These are phyloP conservation scores for Euphorbia pulcherrima DNA, from an alignment of 345 rosid species.

Conservation along the genomic window DNA sequence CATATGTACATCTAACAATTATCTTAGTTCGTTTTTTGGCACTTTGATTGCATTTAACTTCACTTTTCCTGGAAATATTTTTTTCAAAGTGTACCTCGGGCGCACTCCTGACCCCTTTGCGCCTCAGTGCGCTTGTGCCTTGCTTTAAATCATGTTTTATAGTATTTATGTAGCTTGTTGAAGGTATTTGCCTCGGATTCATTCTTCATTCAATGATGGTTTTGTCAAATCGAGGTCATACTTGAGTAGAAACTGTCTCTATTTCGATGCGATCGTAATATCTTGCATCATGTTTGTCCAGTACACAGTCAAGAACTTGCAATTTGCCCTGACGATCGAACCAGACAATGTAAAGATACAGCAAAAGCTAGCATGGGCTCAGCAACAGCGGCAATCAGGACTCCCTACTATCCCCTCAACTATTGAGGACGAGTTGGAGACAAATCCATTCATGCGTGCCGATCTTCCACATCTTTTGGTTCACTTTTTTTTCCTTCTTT, in stretches of 20 bases:
- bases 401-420: conserved; percentile 88
- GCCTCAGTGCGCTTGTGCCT: no score
- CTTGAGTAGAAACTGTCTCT: background rate
- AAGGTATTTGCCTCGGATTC: background rate
- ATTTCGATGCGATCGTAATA: conserved; percentile 1
- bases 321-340: conserved; percentile 71
- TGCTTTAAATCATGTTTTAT: no score
- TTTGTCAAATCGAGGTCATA: background rate
- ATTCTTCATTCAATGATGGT: background rate
- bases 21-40: no score
- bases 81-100: no score
- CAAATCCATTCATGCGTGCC: conserved; percentile 81
- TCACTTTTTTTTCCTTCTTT: background rate
- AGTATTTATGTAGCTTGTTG: conserved; percentile 5
- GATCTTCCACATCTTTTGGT: conserved; percentile 65
- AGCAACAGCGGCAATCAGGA: conserved; percentile 58
- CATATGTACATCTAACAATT: no score
- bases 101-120: no score
- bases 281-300: conserved; percentile 28
- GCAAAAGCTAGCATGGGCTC: conserved; percentile 79
- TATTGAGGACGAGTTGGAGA: conserved; percentile 72
- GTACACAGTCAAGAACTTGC: conserved; percentile 93
- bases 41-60: no score
- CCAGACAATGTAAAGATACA: conserved; percentile 62
- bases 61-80: no score